phyloP scores from a whole-genome alignment of 2,329 filamentous ascomycete genomes.

The Nemania diffusa region DNA sequence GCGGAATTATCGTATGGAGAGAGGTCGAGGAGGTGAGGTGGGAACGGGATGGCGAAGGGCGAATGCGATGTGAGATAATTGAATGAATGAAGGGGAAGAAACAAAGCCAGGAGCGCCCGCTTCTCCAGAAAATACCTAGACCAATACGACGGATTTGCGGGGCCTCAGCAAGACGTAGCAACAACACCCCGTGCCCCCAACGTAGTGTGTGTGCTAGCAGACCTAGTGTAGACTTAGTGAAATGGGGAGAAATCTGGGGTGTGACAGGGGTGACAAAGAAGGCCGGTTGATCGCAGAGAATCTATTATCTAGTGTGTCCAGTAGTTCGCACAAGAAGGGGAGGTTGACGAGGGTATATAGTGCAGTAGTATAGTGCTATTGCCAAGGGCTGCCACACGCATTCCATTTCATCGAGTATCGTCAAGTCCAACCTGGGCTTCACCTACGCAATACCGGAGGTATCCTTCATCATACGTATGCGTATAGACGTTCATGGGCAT shows the following conservation, averaged over 20 bases:
- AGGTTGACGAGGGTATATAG: slow-evolving; percentile 24
- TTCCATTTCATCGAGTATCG: slow-evolving; percentile 32
- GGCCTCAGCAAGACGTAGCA: slow-evolving; percentile 20
- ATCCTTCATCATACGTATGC: neutral
- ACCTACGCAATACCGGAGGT: no score
- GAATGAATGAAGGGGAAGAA: slow-evolving; percentile 39
- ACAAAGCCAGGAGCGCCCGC: slow-evolving; percentile 42
- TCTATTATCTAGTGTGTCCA: neutral
- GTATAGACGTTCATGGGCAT: neutral
- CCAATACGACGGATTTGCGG: slow-evolving; percentile 30
- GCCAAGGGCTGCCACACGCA: slow-evolving; percentile 37
- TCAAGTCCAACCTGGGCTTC: slow-evolving; percentile 8
- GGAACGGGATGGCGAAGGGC: slow-evolving; percentile 7
- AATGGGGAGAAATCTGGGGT: slow-evolving; percentile 35
- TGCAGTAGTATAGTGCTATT: neutral
- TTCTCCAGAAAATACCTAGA: slow-evolving; percentile 35
- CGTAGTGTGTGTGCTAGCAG: slow-evolving; percentile 22
- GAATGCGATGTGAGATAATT: slow-evolving; percentile 33
- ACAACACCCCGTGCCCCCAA: slow-evolving; percentile 27
- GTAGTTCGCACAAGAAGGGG: neutral
- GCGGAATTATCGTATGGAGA: neutral
- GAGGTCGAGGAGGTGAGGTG: slow-evolving; percentile 16
- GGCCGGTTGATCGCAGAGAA: slow-evolving; percentile 1
- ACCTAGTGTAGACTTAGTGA: slow-evolving; percentile 24
- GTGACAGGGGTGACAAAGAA: slow-evolving; percentile 27